Conservation (phyloP, 2,329 filamentous ascomycete species). For the Talaromyces pinophilus region DNA sequence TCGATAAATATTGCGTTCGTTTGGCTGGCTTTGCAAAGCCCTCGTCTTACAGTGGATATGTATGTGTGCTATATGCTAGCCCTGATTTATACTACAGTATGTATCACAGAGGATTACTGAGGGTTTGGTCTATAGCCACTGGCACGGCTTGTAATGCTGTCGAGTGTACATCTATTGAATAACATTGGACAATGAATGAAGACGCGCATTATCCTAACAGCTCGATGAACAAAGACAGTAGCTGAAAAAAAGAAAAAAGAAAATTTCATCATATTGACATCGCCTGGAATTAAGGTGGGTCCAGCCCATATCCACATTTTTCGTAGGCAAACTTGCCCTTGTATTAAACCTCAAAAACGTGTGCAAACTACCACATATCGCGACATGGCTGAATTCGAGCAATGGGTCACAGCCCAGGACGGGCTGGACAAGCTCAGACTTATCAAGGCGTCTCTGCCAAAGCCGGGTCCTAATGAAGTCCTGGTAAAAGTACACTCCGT, state of each 20-base stretch:
- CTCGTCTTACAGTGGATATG: background rate
- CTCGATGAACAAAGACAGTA: background rate
- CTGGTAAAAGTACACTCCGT: conserved; percentile 56
- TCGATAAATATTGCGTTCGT: background rate
- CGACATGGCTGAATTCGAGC: conserved; percentile 31
- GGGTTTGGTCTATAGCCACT: background rate
- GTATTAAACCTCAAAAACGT: background rate
- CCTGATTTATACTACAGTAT: background rate
- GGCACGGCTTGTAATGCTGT: background rate
- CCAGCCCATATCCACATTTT: background rate
- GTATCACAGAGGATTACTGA: conserved; percentile 3
- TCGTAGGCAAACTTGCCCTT: background rate
- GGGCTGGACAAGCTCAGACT: conserved; percentile 57
- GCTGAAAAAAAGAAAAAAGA: background rate
- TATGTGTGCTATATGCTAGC: background rate
- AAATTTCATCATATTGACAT: background rate
- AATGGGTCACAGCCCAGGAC: conserved; percentile 59
- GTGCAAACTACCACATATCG: background rate
- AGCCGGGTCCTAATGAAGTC: conserved; percentile 55
- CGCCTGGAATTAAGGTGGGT: background rate
- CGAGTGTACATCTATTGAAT: background rate
- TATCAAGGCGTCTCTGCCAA: conserved; percentile 49
- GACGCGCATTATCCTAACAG: background rate
- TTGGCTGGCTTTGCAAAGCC: background rate
- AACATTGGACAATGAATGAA: background rate